A percentile compares a stretch with the other conserved stretches of the same genome.
phyloP scores from a whole-genome alignment of 257 asterid species.

The Rauvolfia tetraphylla region DNA sequence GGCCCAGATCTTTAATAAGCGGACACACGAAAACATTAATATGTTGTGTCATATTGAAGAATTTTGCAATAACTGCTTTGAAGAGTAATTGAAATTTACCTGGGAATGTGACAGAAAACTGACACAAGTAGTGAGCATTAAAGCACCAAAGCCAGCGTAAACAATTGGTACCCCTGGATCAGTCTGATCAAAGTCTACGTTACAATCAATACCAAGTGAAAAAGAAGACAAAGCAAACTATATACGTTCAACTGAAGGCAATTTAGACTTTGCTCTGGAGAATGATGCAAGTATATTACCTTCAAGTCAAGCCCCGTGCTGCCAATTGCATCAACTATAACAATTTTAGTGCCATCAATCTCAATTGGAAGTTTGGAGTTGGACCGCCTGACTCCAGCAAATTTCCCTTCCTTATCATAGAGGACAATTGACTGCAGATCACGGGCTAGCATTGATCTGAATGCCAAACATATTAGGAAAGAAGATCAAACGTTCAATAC shows the following conservation, averaged over 20 bases:
- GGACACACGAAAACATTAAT: neutral
- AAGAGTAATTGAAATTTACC: constrained; percentile 34
- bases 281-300: constrained; percentile 37
- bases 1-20: constrained; percentile 68
- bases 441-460: constrained; percentile 93
- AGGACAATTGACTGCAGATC: constrained; percentile 85
- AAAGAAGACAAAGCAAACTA: neutral
- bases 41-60: neutral
- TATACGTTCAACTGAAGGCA: neutral
- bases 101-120: constrained; percentile 83
- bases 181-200: constrained; percentile 39
- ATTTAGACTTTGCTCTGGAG: neutral
- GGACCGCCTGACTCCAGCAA: constrained; percentile 74
- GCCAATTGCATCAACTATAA: constrained; percentile 60
- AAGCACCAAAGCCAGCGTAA: constrained; percentile 83
- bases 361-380: constrained; percentile 82
- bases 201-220: constrained; percentile 9
- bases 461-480: constrained; percentile 1
- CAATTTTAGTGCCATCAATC: constrained; percentile 60
- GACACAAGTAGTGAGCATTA: constrained; percentile 91
- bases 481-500: neutral
- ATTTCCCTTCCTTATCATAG: constrained; percentile 83
- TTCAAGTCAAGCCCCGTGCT: constrained; percentile 76
- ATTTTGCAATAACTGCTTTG: neutral
- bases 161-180: constrained; percentile 88